Evolutionary conservation across 371 early-diverging fungal genomes (phyloP).

Genomic region (Syncephalastrum monosporum): DNA sequence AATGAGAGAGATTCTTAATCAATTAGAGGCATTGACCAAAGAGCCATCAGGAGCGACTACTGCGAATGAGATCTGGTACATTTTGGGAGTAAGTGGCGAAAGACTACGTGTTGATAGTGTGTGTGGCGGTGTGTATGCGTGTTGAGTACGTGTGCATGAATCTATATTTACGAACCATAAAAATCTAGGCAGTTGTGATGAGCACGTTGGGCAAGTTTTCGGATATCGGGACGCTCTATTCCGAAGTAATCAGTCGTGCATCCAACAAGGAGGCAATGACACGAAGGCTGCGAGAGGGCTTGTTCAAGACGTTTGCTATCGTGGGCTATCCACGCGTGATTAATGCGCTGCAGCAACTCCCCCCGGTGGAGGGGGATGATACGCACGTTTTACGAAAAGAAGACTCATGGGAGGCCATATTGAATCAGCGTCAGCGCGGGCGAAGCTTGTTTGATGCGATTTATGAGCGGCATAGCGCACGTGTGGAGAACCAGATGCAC

Average conservation of each 20-base stretch:
- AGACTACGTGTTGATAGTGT: not conserved
- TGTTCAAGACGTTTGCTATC: slow-evolving; percentile 32
- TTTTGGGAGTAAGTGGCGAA: slow-evolving; percentile 4
- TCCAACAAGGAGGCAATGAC: slow-evolving; percentile 15
- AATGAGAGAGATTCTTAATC: too few species aligned
- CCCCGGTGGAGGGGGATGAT: slow-evolving; percentile 20
- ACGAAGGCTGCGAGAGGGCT: slow-evolving; percentile 33
- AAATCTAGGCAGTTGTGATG: slow-evolving; percentile 26
- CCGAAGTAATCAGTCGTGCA: slow-evolving; percentile 10
- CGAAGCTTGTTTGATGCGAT: slow-evolving; percentile 27
- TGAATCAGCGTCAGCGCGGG: slow-evolving; percentile 62
- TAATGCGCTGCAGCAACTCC: slow-evolving; percentile 29
- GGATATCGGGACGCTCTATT: slow-evolving; percentile 27
- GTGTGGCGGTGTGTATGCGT: not conserved
- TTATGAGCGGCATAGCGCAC: slow-evolving; percentile 31
- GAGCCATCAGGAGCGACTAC: too few species aligned
- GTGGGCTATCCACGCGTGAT: slow-evolving; percentile 44
- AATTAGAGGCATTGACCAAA: too few species aligned
- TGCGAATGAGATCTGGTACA: slow-evolving; percentile 3
- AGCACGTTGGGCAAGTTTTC: slow-evolving; percentile 27
- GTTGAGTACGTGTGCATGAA: not conserved
- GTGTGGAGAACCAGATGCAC: slow-evolving; percentile 27
- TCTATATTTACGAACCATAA: not conserved
- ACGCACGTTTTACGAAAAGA: slow-evolving; percentile 18
- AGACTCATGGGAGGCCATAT: slow-evolving; percentile 77